Evolutionary conservation across 371 early-diverging fungal genomes (phyloP).

Genomic region (Lichtheimia hyalospora): DNA sequence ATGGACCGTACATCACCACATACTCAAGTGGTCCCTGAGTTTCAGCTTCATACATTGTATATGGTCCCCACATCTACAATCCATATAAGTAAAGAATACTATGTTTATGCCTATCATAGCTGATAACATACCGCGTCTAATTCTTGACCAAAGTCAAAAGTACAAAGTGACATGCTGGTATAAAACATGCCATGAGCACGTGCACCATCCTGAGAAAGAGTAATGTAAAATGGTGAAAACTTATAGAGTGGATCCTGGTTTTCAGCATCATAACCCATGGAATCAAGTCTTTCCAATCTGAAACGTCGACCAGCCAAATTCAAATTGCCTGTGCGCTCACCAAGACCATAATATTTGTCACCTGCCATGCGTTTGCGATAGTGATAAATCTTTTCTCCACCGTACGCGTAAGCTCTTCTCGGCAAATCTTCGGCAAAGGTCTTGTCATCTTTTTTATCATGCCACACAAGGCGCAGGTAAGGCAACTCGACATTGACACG

Average conservation of each 20-base stretch:
- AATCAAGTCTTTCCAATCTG: slow-evolving; percentile 51
- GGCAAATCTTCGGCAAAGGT: slow-evolving; percentile 56
- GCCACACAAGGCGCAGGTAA: slow-evolving; percentile 22
- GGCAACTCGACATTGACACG: slow-evolving; percentile 19
- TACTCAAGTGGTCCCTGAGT: slow-evolving; percentile 46
- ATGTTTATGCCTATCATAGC: background rate
- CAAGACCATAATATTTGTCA: slow-evolving; percentile 51
- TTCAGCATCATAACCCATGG: slow-evolving; percentile 60
- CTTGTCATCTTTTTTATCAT: slow-evolving; percentile 5
- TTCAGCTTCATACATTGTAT: slow-evolving; percentile 36
- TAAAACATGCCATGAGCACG: slow-evolving; percentile 59
- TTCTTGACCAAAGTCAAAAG: slow-evolving; percentile 52
- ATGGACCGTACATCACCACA: slow-evolving; percentile 55
- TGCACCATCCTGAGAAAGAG: slow-evolving; percentile 29
- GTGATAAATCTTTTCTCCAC: slow-evolving; percentile 34
- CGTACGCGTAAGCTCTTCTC: slow-evolving; percentile 49
- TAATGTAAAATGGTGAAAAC: slow-evolving; percentile 54
- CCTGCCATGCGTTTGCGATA: slow-evolving; percentile 25
- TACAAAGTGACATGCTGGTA: slow-evolving; percentile 42
- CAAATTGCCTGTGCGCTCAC: slow-evolving; percentile 53
- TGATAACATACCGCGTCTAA: slow-evolving; percentile 28
- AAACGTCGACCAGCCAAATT: slow-evolving; percentile 50
- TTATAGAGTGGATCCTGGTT: slow-evolving; percentile 64
- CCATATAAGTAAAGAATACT: background rate
- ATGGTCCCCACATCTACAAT: slow-evolving; percentile 58